Percentiles rank a stretch among this genome's conserved stretches.
phyloP scores from a whole-genome alignment of 2,329 filamentous ascomycete genomes.

The Stemphylium lycopersici region DNA sequence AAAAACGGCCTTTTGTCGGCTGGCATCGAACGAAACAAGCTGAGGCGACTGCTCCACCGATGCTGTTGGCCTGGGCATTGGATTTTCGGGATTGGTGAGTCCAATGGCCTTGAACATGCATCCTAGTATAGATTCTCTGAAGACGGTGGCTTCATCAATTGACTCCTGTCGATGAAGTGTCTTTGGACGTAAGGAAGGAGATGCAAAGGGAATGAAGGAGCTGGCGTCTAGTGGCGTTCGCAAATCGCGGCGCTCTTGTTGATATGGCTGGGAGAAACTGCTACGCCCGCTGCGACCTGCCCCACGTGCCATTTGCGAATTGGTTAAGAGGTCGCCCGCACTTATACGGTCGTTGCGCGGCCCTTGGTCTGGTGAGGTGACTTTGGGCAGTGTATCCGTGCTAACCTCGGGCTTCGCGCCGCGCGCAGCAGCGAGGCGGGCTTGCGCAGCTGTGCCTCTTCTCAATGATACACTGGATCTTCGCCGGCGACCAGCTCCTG shows the following conservation, averaged over 20 bases:
- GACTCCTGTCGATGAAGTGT: conserved; percentile 75
- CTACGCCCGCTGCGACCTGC: conserved; percentile 57
- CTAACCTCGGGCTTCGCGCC: conserved; percentile 35
- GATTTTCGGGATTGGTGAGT: conserved; percentile 70
- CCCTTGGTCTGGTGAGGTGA: conserved; percentile 32
- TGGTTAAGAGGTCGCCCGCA: conserved; percentile 77
- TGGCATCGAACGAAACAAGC: conserved; percentile 82
- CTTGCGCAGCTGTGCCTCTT: conserved; percentile 79
- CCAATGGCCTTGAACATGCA: conserved; percentile 97
- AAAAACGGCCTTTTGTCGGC: conserved; percentile 78
- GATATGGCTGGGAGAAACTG: conserved; percentile 58
- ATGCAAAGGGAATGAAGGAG: conserved; percentile 50
- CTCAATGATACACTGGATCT: conserved; percentile 72
- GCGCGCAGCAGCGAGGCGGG: conserved; percentile 61
- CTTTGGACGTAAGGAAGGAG: conserved; percentile 38
- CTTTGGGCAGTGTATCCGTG: conserved; percentile 27
- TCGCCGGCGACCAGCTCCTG: conserved; percentile 67
- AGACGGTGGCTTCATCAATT: conserved; percentile 84
- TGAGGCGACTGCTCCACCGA: conserved; percentile 87
- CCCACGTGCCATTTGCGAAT: conserved; percentile 72
- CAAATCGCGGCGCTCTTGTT: conserved; percentile 51
- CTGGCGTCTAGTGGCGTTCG: conserved; percentile 55
- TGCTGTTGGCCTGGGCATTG: conserved; percentile 64
- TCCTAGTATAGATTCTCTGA: conserved; percentile 87
- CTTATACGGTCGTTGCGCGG: conserved; percentile 43